Percentiles rank a stretch among this genome's conserved stretches.
Conservation (phyloP, 1,284 basidiomycete genomes). For the Macrocybe sp. region DNA sequence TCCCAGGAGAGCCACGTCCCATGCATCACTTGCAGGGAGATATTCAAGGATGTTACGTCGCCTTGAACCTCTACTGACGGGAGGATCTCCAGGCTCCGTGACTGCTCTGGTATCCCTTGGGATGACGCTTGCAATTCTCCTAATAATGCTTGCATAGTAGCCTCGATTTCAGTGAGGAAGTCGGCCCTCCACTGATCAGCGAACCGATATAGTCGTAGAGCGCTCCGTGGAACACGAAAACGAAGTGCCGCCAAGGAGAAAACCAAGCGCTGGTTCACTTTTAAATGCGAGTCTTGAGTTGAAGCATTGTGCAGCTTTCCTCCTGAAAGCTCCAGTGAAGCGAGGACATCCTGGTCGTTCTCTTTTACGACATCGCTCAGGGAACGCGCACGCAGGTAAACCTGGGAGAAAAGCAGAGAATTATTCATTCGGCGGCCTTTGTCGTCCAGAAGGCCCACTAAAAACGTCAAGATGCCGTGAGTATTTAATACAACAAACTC, state of each 20-base stretch:
- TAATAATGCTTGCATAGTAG: slow-evolving; percentile 57
- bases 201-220: slow-evolving; percentile 70
- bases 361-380: slow-evolving; percentile 30
- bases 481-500: slow-evolving; percentile 40
- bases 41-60: slow-evolving; percentile 40
- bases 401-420: slow-evolving; percentile 40
- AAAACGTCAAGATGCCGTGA: slow-evolving; percentile 31
- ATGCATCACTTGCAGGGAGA: slow-evolving; percentile 76
- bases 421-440: slow-evolving; percentile 40
- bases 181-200: slow-evolving; percentile 76
- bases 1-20: slow-evolving; percentile 81
- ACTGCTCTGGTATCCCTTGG: slow-evolving; percentile 24
- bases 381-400: slow-evolving; percentile 56
- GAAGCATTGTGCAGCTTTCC: slow-evolving; percentile 42
- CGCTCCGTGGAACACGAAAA: slow-evolving; percentile 71
- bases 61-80: slow-evolving; percentile 46
- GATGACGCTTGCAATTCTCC: slow-evolving; percentile 48
- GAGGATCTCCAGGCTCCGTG: slow-evolving; percentile 20
- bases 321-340: slow-evolving; percentile 44
- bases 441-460: slow-evolving; percentile 16
- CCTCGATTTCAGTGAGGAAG: slow-evolving; percentile 67
- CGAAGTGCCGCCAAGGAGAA: slow-evolving; percentile 41
- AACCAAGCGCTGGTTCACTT: slow-evolving; percentile 36
- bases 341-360: slow-evolving; percentile 50
- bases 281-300: slow-evolving; percentile 38